Evolutionary conservation across 208 protist genomes (phyloP), one percentile per base, ranked within the genome.

Genomic region (Strigomonas galati): DNA sequence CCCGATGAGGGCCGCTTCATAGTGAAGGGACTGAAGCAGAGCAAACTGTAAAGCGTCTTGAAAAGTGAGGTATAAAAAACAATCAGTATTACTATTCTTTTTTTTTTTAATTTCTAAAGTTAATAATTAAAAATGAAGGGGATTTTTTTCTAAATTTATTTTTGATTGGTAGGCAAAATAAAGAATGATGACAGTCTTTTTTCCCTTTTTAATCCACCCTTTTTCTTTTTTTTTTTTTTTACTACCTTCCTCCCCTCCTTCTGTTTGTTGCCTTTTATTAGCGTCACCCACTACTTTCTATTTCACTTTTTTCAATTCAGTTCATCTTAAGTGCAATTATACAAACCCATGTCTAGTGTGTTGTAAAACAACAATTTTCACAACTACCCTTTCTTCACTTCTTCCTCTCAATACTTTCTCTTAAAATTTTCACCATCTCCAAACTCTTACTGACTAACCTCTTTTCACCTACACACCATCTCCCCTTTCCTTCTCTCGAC

Each of bases 1-100:
- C 43, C 66, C 5, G 74, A 81, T 30, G 74, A 79, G 53, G 53
- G 52, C 0, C 78, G 74, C 53, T 30, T 60, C 26, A 37, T 60
- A 37, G 54, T 32, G 26, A 56, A 56, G 19, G n/a, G n/a, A n/a
- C n/a, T n/a, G 56, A 73, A 26, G 28, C 12, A 58, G 53, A 28
- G 24, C 14, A 28, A 19, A 19, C 12, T 28, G 53, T 14, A 58
- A 19, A 58, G 24, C 14, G 15, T 10, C 12, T 21, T 58, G 53
- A 27, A 58, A 27, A 58, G 53, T 15, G 24, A 27, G 23, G n/a
- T n/a, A 58, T 14, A 28, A 19, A 28, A 19, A n/a, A n/a, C n/a
- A n/a, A n/a, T n/a, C n/a, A n/a, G n/a, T n/a, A n/a, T n/a, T n/a
- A n/a, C n/a, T n/a, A n/a, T n/a, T n/a, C n/a, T n/a, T n/a, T n/a